Evolutionary conservation across 176 grass and related monocot species (phyloP).

Genomic region (Paspalum vaginatum): DNA sequence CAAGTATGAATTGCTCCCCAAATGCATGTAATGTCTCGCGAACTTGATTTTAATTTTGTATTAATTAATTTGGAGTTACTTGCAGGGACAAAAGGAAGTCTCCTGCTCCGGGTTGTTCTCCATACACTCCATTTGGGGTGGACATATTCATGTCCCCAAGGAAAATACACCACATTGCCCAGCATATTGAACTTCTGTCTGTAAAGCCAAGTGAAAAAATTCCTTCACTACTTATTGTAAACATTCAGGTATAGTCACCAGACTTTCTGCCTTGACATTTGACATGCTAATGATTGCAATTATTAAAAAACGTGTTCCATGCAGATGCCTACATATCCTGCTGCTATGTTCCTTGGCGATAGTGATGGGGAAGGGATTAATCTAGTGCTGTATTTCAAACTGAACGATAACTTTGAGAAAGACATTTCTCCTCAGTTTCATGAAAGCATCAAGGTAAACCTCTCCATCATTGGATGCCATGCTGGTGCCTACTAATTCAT

Average conservation of each 20-base stretch:
- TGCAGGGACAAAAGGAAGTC: slow-evolving; percentile 90
- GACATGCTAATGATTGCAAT: not conserved
- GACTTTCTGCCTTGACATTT: not conserved
- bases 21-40: not conserved
- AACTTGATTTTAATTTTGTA: slow-evolving; percentile 35
- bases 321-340: slow-evolving; percentile 96
- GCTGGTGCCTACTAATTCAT: slow-evolving; percentile 2
- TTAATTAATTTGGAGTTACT: slow-evolving; percentile 25
- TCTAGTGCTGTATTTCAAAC: slow-evolving; percentile 85
- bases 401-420: slow-evolving; percentile 89
- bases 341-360: slow-evolving; percentile 92
- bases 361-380: slow-evolving; percentile 83
- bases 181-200: slow-evolving; percentile 86
- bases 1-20: slow-evolving; percentile 57
- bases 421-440: slow-evolving; percentile 81
- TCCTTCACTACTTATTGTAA: slow-evolving; percentile 81
- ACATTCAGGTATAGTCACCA: slow-evolving; percentile 75
- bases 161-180: slow-evolving; percentile 90
- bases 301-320: slow-evolving; percentile 22
- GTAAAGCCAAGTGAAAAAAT: slow-evolving; percentile 66
- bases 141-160: slow-evolving; percentile 81
- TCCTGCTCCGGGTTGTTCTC: slow-evolving; percentile 58
- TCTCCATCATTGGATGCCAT: not conserved
- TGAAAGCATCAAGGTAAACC: slow-evolving; percentile 79
- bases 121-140: slow-evolving; percentile 84